Conservation (phyloP, 176 grass and related monocot species). For the Phoenix dactylifera region DNA sequence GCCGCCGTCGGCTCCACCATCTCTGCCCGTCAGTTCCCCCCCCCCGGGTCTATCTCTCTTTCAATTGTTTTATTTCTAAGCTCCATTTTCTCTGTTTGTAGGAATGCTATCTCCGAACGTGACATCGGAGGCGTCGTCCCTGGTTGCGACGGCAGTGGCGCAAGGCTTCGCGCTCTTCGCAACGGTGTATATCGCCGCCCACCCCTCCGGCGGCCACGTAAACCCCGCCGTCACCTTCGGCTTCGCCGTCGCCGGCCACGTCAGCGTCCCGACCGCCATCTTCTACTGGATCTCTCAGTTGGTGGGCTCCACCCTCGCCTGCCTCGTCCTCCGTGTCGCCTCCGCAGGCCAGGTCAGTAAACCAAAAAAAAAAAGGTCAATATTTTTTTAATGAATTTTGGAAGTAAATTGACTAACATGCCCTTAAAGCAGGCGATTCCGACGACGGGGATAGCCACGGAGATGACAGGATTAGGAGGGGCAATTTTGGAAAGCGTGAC, state of each 20-base stretch:
- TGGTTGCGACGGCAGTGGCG: constrained; percentile 41
- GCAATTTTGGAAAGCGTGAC: constrained; percentile 38
- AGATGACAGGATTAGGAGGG: constrained; percentile 79
- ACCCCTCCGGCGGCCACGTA: constrained; percentile 77
- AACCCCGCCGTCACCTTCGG: constrained; percentile 91
- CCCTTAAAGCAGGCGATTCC: constrained; percentile 37
- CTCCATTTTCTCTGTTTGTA: not conserved
- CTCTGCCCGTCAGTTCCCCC: too few species aligned
- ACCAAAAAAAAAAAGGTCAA: too few species aligned
- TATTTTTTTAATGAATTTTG: not conserved
- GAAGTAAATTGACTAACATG: too few species aligned
- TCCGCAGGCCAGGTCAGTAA: constrained; percentile 52
- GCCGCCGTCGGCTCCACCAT: too few species aligned
- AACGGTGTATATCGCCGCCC: constrained; percentile 42
- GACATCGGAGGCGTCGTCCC: constrained; percentile 43
- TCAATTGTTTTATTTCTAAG: not conserved
- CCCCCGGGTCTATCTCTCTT: not conserved
- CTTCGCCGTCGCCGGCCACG: constrained; percentile 48
- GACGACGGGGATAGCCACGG: constrained; percentile 48
- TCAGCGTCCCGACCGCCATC: constrained; percentile 37
- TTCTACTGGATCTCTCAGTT: constrained; percentile 71
- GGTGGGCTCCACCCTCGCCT: constrained; percentile 55
- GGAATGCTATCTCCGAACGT: constrained; percentile 50
- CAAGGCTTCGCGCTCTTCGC: constrained; percentile 64
- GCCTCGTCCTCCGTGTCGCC: constrained; percentile 47